Percentiles rank a stretch among this genome's conserved stretches.
These are phyloP conservation scores for Cordyceps cicadae DNA, from an alignment of 2,329 filamentous ascomycete genomes.

Conservation along the genomic window DNA sequence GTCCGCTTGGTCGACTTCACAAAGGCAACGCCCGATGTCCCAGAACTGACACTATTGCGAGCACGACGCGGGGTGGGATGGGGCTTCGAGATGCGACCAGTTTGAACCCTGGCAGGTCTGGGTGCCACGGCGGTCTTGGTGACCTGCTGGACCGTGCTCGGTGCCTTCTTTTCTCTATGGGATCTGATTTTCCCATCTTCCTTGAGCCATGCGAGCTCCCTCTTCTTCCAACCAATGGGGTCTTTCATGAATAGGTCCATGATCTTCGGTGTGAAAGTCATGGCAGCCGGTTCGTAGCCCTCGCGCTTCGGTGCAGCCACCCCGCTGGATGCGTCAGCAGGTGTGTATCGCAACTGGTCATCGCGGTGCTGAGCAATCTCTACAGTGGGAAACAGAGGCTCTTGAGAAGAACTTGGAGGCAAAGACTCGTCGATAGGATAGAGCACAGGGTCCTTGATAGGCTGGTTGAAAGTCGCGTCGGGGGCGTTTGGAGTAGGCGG, in stretches of 20 bases:
- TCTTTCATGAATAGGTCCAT: constrained; percentile 37
- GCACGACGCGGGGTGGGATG: constrained; percentile 27
- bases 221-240: constrained; percentile 38
- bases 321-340: constrained; percentile 32
- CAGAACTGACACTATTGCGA: constrained; percentile 20
- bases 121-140: constrained; percentile 28
- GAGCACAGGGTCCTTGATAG: constrained; percentile 47
- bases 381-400: constrained; percentile 40
- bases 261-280: constrained; percentile 46
- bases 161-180: constrained; percentile 14
- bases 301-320: constrained; percentile 40
- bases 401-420: constrained; percentile 33
- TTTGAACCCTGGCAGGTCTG: constrained; percentile 22
- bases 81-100: constrained; percentile 30
- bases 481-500: constrained; percentile 24
- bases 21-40: constrained; percentile 22
- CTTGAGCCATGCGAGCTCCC: constrained; percentile 42
- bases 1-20: constrained; percentile 25
- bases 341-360: constrained; percentile 39
- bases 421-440: constrained; percentile 41
- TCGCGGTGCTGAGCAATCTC: constrained; percentile 41
- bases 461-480: constrained; percentile 21
- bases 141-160: constrained; percentile 17
- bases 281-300: constrained; percentile 48
- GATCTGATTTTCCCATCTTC: constrained; percentile 36